Percentiles rank a stretch among this genome's conserved stretches.
These are phyloP conservation scores for Pholiota microspora DNA, from an alignment of 768 basidiomycete genomes.

Conservation along the genomic window DNA sequence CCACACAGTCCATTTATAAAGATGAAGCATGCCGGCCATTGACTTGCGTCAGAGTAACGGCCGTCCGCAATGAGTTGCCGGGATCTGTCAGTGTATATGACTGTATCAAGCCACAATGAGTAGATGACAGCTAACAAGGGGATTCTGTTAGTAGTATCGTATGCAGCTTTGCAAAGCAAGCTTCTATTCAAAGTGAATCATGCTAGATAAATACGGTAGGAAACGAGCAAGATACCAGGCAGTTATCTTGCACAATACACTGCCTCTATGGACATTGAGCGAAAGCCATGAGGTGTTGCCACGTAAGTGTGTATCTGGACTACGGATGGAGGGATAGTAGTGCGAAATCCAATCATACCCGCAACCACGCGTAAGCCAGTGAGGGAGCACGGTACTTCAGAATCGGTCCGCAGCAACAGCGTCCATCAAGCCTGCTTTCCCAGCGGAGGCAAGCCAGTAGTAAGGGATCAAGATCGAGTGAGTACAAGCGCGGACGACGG, in stretches of 20 bases:
- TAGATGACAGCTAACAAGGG: background rate
- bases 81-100: background rate
- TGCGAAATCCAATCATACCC: background rate
- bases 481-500: no score
- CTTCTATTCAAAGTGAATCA: no score
- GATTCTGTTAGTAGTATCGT: background rate
- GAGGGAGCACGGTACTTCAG: background rate
- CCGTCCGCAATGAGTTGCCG: background rate
- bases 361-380: background rate
- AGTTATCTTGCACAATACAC: background rate
- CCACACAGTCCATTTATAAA: background rate
- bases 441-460: no score
- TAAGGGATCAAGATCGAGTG: no score
- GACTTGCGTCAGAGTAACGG: background rate
- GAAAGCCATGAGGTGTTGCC: background rate
- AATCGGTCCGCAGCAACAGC: background rate
- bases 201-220: no score
- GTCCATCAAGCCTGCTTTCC: background rate
- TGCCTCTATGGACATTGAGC: background rate
- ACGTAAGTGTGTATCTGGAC: no score
- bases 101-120: background rate
- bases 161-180: background rate
- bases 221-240: no score
- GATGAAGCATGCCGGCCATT: background rate
- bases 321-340: no score